Evolutionary conservation across 177 flowering plant species (phyloP), one percentile per base, ranked within the genome.

Genomic region (Vitis hybrid): DNA sequence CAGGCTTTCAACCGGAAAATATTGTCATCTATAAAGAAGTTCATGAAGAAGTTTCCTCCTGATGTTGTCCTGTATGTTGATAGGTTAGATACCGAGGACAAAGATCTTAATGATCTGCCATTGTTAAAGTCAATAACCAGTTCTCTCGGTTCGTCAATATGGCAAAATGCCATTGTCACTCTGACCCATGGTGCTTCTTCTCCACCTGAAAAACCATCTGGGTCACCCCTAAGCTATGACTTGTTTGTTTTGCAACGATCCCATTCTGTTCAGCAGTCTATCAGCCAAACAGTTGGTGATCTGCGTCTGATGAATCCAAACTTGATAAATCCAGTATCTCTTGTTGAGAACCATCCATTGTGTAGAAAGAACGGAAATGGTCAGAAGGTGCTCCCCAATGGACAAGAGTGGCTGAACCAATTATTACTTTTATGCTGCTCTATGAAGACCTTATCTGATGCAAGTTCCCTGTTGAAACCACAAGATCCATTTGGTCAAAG

Each of bases 61-160:
- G 97, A 92, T 80, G 79, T 90, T 69, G 84, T 90, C 53, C 88
- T 92, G 17, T 92, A 89, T 66, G 83, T 92, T 19, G 97, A 92
- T 73, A 84, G 95, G 11, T 66, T 90, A 71, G 95, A 92, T 61
- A 73, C 87, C 18, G 87, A 85, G 63, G 74, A 83, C 49, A 77
- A 91, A 69, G 91, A 89, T 75, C 86, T 81, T 44, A 90, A 83
- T 70, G 94, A 92, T 82, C 69, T 89, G 44, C 96, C 92, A 11
- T 22, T 89, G 51, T 73, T 92, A 38, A 85, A 64, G 71, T 81
- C 92, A 3, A 82, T 92, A 55, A 83, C 89, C 8, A 70, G 61
- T 70, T 58, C 74, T 68, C 87, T 92, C 2, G 91, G 94, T 53
- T 66, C 89, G 2, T 79, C 94, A 2, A 83, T 92, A 28, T 92